Evolutionary conservation across 495 filamentous ascomycete species (phyloP).

Genomic region (Aspergillus haitiensis): DNA sequence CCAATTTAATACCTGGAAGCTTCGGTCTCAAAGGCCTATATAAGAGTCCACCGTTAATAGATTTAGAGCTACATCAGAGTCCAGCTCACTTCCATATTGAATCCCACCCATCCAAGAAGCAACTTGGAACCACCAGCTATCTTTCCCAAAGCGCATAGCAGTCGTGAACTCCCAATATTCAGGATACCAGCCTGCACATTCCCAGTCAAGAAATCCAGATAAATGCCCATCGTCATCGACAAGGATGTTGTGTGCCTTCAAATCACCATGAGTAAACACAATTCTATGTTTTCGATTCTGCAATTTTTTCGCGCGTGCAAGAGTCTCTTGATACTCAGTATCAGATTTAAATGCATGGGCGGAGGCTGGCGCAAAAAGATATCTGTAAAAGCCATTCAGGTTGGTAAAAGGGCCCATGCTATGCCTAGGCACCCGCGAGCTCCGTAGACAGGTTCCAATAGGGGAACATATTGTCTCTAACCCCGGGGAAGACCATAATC

Average conservation of each 20-base stretch:
- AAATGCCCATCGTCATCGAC: constrained; percentile 43
- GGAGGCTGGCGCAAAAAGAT: constrained; percentile 20
- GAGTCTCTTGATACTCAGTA: constrained; percentile 25
- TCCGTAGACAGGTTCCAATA: constrained; percentile 15
- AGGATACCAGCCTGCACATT: constrained; percentile 53
- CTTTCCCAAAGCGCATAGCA: constrained; percentile 28
- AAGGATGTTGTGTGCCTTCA: constrained; percentile 51
- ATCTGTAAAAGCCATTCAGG: constrained; percentile 12
- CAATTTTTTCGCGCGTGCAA: constrained; percentile 24
- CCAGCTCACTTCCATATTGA: constrained; percentile 26
- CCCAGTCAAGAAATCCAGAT: constrained; percentile 55
- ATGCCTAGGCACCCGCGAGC: constrained; percentile 20
- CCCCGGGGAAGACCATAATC: constrained; percentile 16
- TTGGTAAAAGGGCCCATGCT: constrained; percentile 22
- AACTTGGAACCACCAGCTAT: constrained; percentile 33
- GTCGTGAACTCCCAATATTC: constrained; percentile 57
- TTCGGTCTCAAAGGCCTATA: constrained; percentile 8
- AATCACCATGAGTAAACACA: constrained; percentile 52
- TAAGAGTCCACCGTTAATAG: constrained; percentile 33
- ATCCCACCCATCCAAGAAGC: constrained; percentile 30
- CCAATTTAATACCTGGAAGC: too few relatives aligned
- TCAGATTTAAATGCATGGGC: constrained; percentile 17
- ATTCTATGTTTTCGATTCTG: constrained; percentile 21
- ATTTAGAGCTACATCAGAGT: constrained; percentile 29
- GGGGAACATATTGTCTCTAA: constrained; percentile 8